Percentiles rank a stretch among this genome's conserved stretches.
These are phyloP conservation scores for Ogataea naganishii DNA, from an alignment of 805 yeast genomes.

Conservation along the genomic window DNA sequence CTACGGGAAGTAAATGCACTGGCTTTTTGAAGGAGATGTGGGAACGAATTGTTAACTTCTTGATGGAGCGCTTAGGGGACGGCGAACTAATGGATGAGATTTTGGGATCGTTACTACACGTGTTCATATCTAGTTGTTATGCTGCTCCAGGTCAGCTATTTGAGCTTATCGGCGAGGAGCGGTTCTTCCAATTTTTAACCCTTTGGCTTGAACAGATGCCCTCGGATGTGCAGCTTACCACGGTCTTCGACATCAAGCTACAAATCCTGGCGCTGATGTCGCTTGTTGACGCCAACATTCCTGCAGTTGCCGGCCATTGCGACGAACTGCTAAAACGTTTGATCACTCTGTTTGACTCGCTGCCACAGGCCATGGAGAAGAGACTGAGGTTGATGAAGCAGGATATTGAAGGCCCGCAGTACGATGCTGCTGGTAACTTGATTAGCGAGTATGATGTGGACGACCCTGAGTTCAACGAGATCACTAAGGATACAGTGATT, in stretches of 20 bases:
- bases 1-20: too few species aligned
- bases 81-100: constrained; percentile 10
- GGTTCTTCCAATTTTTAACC: constrained; percentile 30
- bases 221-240: constrained; percentile 33
- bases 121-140: constrained; percentile 31
- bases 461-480: constrained; percentile 20
- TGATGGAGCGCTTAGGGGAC: constrained; percentile 6
- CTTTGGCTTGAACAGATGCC: constrained; percentile 42
- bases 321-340: constrained; percentile 24
- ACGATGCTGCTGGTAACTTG: constrained; percentile 26
- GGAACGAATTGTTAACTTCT: constrained; percentile 4
- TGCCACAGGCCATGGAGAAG: constrained; percentile 41
- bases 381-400: constrained; percentile 34
- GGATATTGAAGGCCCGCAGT: constrained; percentile 24
- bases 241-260: constrained; percentile 47
- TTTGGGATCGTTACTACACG: constrained; percentile 25
- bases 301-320: constrained; percentile 14
- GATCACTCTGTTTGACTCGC: constrained; percentile 30
- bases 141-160: constrained; percentile 30
- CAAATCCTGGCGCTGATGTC: constrained; percentile 39
- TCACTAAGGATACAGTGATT: constrained; percentile 22
- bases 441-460: constrained; percentile 12
- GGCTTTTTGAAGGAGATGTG: constrained; percentile 10
- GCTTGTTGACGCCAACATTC: constrained; percentile 27
- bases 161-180: constrained; percentile 28